phyloP scores from a whole-genome alignment of 768 basidiomycete species.

The Fomitopsis serialis region DNA sequence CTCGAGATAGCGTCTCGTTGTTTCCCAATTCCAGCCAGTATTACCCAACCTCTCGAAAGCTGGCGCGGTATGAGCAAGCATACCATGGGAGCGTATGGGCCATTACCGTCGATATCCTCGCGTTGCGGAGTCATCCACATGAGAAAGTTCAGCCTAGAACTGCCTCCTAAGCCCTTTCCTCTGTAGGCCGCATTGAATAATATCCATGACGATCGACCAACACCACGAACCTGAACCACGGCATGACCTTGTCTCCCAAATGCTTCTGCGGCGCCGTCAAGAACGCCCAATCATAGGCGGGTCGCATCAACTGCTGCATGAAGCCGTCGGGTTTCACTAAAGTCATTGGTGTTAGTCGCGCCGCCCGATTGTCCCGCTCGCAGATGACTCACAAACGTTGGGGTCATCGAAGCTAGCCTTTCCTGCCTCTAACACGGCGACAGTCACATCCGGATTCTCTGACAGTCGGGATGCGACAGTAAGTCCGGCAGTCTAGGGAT shows the following conservation, averaged over 20 bases:
- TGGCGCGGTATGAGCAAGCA: not conserved
- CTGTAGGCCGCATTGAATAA: too few relatives aligned
- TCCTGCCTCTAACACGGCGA: conserved; percentile 32
- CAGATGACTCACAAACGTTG: conserved; percentile 4
- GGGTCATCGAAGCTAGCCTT: conserved; percentile 7
- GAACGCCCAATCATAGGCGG: conserved; percentile 16
- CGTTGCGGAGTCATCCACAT: conserved; percentile 24
- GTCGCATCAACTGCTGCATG: conserved; percentile 5
- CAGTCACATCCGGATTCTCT: conserved; percentile 28
- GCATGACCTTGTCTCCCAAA: not conserved
- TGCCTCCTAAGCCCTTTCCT: conserved; percentile 30
- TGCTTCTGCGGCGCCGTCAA: conserved; percentile 2
- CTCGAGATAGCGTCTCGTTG: too few relatives aligned
- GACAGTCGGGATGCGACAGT: conserved; percentile 33
- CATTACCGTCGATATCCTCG: conserved; percentile 25
- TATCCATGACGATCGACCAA: too few relatives aligned
- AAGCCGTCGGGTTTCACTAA: conserved; percentile 2
- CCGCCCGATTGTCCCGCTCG: too few relatives aligned
- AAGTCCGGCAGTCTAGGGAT: conserved; percentile 30
- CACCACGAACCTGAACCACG: not conserved
- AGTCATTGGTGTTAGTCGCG: too few relatives aligned
- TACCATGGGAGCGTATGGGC: not conserved
- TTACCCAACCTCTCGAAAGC: conserved; percentile 46
- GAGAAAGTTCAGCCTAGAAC: conserved; percentile 39
- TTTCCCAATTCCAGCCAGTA: conserved; percentile 49